Conservation (phyloP, 495 filamentous ascomycete species). For the Penicillium waksmanii region DNA sequence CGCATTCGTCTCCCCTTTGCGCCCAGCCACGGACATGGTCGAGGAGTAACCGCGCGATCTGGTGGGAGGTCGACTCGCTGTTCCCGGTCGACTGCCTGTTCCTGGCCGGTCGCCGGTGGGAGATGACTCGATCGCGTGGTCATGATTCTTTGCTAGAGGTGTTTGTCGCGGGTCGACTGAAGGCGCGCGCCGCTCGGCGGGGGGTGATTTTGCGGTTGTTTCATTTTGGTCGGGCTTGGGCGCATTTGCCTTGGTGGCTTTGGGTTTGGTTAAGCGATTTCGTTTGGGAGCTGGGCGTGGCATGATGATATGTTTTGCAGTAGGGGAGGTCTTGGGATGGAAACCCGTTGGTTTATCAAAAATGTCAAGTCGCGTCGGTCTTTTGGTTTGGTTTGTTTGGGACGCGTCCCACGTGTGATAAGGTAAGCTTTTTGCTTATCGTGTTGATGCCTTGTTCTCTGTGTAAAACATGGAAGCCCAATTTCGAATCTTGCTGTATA, state of each 20-base stretch:
- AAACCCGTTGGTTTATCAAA: no score
- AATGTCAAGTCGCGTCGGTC: conserved; percentile 18
- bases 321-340: no score
- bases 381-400: conserved; percentile 8
- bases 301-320: conserved; percentile 26
- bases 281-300: conserved; percentile 48
- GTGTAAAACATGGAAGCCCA: no score
- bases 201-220: conserved; percentile 14
- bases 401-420: conserved; percentile 15
- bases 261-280: conserved; percentile 36
- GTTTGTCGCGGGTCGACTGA: conserved; percentile 34
- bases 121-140: conserved; percentile 47
- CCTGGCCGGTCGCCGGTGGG: conserved; percentile 38
- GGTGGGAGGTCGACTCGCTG: conserved; percentile 47
- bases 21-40: conserved; percentile 45
- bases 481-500: no score
- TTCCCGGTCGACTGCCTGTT: conserved; percentile 44
- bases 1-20: conserved; percentile 42
- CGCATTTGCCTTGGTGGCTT: conserved; percentile 18
- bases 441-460: neutral
- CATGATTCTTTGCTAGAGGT: conserved; percentile 37
- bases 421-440: neutral
- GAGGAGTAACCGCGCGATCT: conserved; percentile 54
- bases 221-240: conserved; percentile 16
- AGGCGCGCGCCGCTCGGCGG: conserved; percentile 22